Conservation (phyloP, 176 grass and related monocot species). For the Lolium multiflorum region DNA sequence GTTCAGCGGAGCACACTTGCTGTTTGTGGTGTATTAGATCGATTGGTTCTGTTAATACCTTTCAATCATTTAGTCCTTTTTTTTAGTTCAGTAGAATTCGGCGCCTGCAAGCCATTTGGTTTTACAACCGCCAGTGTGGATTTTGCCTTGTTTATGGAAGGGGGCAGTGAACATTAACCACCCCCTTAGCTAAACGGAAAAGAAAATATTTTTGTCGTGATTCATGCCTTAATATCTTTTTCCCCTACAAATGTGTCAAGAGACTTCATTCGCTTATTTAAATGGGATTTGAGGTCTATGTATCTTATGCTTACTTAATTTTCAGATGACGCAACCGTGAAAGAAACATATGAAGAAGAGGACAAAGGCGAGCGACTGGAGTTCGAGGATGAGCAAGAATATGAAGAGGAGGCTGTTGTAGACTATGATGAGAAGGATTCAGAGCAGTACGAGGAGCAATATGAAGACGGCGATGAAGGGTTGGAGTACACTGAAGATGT, state of each 20-base stretch:
- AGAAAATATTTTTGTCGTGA: background rate
- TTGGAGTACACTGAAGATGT: conserved; percentile 73
- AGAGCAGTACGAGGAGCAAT: conserved; percentile 72
- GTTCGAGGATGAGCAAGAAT: conserved; percentile 79
- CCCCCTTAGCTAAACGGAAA: too few relatives aligned
- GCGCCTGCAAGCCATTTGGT: too few relatives aligned
- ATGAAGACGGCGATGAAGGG: conserved; percentile 67
- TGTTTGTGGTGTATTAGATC: background rate
- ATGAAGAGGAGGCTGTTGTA: conserved; percentile 76
- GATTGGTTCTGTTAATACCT: background rate
- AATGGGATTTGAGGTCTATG: background rate
- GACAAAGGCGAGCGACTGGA: conserved; percentile 70
- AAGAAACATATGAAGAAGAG: conserved; percentile 71
- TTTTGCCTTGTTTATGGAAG: too few relatives aligned
- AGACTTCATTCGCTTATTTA: background rate
- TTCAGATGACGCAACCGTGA: conserved; percentile 65
- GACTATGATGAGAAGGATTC: conserved; percentile 78
- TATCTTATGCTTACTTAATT: conserved; percentile 15
- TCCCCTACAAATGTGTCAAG: background rate
- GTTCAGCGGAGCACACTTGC: background rate
- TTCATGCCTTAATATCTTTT: background rate
- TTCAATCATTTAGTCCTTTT: too few relatives aligned
- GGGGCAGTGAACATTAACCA: too few relatives aligned
- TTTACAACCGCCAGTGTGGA: too few relatives aligned
- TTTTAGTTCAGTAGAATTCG: too few relatives aligned